Conservation (phyloP, 2,329 filamentous ascomycete genomes). For the Ophiostoma himal-ulmi region DNA sequence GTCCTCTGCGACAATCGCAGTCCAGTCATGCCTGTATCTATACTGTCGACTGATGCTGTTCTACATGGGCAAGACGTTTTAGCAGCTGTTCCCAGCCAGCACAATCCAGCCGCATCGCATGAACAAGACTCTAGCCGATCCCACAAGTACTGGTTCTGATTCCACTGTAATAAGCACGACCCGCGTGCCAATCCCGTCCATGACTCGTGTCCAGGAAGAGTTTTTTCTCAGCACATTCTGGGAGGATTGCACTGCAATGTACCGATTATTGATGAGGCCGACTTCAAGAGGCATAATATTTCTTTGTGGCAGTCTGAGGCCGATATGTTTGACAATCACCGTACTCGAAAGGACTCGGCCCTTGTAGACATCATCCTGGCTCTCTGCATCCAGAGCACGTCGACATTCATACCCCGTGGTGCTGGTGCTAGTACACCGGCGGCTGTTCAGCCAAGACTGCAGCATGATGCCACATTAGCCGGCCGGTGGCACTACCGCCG, state of each 20-base stretch:
- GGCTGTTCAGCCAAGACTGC: not conserved
- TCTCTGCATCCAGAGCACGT: conserved; percentile 45
- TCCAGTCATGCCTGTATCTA: not conserved
- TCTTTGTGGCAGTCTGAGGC: conserved; percentile 35
- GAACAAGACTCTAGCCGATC: not conserved
- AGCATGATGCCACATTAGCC: conserved; percentile 38
- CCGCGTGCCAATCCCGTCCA: conserved; percentile 19
- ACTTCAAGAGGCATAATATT: conserved; percentile 37
- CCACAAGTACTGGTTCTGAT: conserved; percentile 5
- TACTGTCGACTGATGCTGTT: not conserved
- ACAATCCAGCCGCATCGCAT: conserved; percentile 1
- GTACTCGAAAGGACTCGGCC: conserved; percentile 40
- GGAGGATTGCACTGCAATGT: conserved; percentile 35
- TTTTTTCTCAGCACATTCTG: conserved; percentile 39
- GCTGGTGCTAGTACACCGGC: not conserved
- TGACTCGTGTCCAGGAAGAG: conserved; percentile 38
- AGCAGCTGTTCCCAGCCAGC: conserved; percentile 28
- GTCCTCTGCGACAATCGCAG: not conserved
- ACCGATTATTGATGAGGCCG: conserved; percentile 37
- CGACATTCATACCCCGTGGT: conserved; percentile 28
- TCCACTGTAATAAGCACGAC: conserved; percentile 14
- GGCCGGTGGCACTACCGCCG: conserved; percentile 44
- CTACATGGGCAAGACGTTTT: conserved; percentile 34
- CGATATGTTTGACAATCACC: not conserved
- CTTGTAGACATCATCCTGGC: conserved; percentile 49